phyloP scores from a whole-genome alignment of 2,329 filamentous ascomycete genomes.

The Teratosphaeria pseudoeucalypti region DNA sequence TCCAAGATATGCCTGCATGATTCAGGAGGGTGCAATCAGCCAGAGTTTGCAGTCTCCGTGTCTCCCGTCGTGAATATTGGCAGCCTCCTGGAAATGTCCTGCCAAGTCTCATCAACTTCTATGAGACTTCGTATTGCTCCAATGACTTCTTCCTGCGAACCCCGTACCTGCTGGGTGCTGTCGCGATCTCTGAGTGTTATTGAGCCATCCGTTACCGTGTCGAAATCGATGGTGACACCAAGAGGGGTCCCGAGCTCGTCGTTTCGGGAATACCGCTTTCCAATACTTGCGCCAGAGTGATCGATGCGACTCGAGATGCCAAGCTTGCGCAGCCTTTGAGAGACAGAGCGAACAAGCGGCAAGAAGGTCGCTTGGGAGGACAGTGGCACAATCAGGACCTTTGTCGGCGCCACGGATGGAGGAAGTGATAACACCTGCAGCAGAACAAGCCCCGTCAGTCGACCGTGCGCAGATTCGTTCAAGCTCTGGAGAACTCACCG shows the following conservation, averaged over 20 bases:
- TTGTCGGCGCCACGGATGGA: conserved; percentile 73
- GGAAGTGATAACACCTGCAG: conserved; percentile 62
- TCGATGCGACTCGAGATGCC: conserved; percentile 79
- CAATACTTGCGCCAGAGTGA: conserved; percentile 82
- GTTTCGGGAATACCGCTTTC: conserved; percentile 88
- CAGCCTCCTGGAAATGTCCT: conserved; percentile 64
- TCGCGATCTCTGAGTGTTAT: conserved; percentile 86
- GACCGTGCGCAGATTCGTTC: background rate
- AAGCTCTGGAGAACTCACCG: conserved; percentile 49
- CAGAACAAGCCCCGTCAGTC: conserved; percentile 3
- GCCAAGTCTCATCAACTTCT: conserved; percentile 54
- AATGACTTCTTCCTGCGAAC: conserved; percentile 68
- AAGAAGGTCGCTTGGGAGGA: conserved; percentile 72
- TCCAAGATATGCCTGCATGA: too few relatives aligned
- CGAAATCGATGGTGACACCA: conserved; percentile 91
- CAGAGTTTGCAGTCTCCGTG: background rate
- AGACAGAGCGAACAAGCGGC: conserved; percentile 61
- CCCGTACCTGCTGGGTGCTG: conserved; percentile 81
- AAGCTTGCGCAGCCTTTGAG: conserved; percentile 61
- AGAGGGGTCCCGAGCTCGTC: conserved; percentile 93
- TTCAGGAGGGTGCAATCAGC: too few relatives aligned
- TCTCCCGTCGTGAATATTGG: conserved; percentile 36
- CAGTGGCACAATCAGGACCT: conserved; percentile 84
- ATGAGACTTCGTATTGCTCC: conserved; percentile 57
- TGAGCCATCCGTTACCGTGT: conserved; percentile 77